phyloP scores from a whole-genome alignment of 768 basidiomycete genomes.

The Termitomyces titanicus region DNA sequence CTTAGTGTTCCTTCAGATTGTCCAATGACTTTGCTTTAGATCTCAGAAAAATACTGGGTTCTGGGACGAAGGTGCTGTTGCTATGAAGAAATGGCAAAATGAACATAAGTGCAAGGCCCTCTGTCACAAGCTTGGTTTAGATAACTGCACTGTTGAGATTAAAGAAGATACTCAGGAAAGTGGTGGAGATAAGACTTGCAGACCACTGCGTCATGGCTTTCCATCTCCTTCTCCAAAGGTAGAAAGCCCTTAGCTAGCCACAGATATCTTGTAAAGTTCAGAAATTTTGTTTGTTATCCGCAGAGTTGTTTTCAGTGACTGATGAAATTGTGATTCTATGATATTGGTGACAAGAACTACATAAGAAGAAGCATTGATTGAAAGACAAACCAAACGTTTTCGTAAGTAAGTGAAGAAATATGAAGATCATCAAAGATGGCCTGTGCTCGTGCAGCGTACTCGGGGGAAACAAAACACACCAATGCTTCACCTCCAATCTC shows the following conservation, averaged over 20 bases:
- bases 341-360: not conserved
- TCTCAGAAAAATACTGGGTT: not conserved
- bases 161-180: not conserved
- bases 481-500: slow-evolving; percentile 27
- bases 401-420: not conserved
- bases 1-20: not conserved
- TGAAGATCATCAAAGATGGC: not conserved
- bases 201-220: not conserved
- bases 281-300: not conserved
- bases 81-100: not conserved
- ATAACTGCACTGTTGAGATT: not conserved
- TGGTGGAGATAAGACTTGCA: not conserved
- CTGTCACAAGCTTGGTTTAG: slow-evolving; percentile 1
- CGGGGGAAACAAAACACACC: slow-evolving; percentile 25
- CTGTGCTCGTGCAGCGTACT: slow-evolving; percentile 17
- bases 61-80: slow-evolving; percentile 1
- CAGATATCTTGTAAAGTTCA: not conserved
- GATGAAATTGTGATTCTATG: not conserved
- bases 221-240: not conserved
- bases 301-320: not conserved
- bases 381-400: slow-evolving; percentile 6
- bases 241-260: not conserved
- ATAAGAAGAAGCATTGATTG: not conserved
- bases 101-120: slow-evolving; percentile 10
- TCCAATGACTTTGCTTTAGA: not conserved